phyloP scores from a whole-genome alignment of 2,329 filamentous ascomycete species.

The Aspergillus pseudoterreus region DNA sequence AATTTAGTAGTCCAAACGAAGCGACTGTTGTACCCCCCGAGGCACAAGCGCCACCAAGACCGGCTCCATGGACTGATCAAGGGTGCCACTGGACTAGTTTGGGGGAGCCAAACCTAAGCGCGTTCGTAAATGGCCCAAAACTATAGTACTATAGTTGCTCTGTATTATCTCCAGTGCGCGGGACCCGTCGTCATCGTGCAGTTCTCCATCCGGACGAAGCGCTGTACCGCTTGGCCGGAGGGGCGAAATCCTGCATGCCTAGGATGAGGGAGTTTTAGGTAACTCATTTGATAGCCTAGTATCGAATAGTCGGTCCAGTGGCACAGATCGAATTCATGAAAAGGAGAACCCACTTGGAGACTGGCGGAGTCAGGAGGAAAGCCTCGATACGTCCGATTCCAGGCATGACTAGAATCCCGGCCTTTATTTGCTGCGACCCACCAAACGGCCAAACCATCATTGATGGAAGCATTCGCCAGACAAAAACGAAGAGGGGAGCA shows the following conservation, averaged over 20 bases:
- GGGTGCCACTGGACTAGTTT: not conserved
- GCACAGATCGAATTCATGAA: not conserved
- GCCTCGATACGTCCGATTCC: conserved; percentile 2
- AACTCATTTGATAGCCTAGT: not conserved
- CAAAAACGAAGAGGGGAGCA: conserved; percentile 1
- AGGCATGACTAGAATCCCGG: conserved; percentile 1
- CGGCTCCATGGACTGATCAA: not conserved
- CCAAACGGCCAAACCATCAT: not conserved
- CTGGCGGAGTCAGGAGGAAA: not conserved
- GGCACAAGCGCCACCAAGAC: not conserved
- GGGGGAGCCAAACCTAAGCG: not conserved
- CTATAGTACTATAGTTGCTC: too few species aligned
- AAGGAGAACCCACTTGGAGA: not conserved
- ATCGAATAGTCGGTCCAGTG: not conserved
- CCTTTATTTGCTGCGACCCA: conserved; percentile 1
- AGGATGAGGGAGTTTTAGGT: not conserved
- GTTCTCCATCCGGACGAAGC: not conserved
- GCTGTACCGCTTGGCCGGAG: not conserved
- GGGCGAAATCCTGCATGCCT: not conserved
- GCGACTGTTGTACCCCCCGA: not conserved
- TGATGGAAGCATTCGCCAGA: not conserved
- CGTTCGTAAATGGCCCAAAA: not conserved
- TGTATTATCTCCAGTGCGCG: too few species aligned
- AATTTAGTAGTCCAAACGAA: conserved; percentile 5
- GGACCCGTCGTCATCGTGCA: not conserved